phyloP scores from a whole-genome alignment of 176 grass and related monocot genomes.

The Juncus inflexus region DNA sequence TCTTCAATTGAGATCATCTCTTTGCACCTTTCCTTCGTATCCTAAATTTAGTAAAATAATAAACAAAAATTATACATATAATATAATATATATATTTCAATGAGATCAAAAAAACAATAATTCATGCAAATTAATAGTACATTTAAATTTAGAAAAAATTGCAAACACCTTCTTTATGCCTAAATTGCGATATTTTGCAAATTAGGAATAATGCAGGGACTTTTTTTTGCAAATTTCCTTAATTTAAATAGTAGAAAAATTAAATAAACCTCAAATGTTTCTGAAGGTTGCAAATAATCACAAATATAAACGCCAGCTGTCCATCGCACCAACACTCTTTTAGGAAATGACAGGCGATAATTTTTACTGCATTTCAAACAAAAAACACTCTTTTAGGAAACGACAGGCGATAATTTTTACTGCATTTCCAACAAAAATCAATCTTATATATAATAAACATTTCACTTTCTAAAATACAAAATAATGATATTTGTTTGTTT shows the following conservation, averaged over 20 bases:
- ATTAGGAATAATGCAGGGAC: too few species aligned
- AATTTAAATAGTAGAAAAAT: conserved; percentile 10
- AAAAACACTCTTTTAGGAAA: conserved; percentile 88
- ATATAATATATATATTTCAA: too few species aligned
- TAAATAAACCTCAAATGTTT: conserved; percentile 54
- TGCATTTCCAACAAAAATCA: conserved; percentile 37
- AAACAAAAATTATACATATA: background rate
- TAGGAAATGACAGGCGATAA: conserved; percentile 59
- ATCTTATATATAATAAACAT: conserved; percentile 2
- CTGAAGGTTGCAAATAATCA: conserved; percentile 73
- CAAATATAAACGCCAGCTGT: conserved; percentile 48
- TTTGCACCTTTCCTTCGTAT: conserved; percentile 63
- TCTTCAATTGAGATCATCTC: conserved; percentile 74
- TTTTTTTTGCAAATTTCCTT: too few species aligned
- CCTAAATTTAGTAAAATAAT: conserved; percentile 29
- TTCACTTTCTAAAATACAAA: conserved; percentile 5
- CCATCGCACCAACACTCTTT: conserved; percentile 85
- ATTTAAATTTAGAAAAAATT: too few species aligned
- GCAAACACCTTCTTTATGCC: too few species aligned
- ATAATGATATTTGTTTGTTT: background rate
- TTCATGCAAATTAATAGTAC: background rate
- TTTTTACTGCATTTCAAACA: conserved; percentile 50
- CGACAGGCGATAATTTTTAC: conserved; percentile 45
- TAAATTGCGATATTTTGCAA: too few species aligned
- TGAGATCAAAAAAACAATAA: too few species aligned